Evolutionary conservation across 306 rosid species (phyloP).

Genomic region (Psophocarpus tetragonolobus): DNA sequence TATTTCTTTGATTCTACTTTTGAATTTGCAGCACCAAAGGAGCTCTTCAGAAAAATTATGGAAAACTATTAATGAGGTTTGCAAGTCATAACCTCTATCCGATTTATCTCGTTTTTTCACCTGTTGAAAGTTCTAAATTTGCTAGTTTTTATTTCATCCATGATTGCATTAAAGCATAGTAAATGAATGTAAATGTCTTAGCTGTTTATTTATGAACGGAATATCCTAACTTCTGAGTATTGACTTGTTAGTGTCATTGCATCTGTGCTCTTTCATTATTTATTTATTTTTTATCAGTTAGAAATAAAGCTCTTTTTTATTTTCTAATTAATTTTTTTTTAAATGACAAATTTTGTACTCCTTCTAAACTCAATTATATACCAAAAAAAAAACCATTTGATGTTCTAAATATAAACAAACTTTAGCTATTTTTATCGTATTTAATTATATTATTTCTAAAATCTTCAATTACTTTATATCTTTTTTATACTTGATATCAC

Average conservation of each 20-base stretch:
- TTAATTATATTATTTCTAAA: too few relatives aligned
- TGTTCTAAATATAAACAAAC: too few relatives aligned
- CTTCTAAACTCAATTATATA: too few relatives aligned
- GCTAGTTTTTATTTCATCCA: neutral
- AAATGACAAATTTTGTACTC: neutral
- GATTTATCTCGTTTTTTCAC: constrained; percentile 8
- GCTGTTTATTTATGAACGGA: neutral
- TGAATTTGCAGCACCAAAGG: constrained; percentile 73
- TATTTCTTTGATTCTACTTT: constrained; percentile 24
- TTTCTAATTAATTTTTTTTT: neutral
- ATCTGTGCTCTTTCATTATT: neutral
- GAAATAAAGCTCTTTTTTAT: too few relatives aligned
- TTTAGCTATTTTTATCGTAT: too few relatives aligned
- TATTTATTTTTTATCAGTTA: too few relatives aligned
- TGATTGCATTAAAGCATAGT: neutral
- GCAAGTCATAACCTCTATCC: constrained; percentile 22
- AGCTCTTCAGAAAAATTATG: constrained; percentile 64
- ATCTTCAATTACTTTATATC: too few relatives aligned
- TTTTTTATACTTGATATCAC: too few relatives aligned
- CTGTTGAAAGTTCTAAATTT: constrained; percentile 11
- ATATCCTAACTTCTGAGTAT: neutral
- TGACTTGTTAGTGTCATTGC: neutral
- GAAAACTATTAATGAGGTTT: constrained; percentile 57
- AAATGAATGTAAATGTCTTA: neutral
- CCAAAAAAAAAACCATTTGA: too few relatives aligned